A percentile compares a stretch with the other conserved stretches of the same genome.
Conservation (phyloP, 768 basidiomycete species). For the Serendipita sp. region DNA sequence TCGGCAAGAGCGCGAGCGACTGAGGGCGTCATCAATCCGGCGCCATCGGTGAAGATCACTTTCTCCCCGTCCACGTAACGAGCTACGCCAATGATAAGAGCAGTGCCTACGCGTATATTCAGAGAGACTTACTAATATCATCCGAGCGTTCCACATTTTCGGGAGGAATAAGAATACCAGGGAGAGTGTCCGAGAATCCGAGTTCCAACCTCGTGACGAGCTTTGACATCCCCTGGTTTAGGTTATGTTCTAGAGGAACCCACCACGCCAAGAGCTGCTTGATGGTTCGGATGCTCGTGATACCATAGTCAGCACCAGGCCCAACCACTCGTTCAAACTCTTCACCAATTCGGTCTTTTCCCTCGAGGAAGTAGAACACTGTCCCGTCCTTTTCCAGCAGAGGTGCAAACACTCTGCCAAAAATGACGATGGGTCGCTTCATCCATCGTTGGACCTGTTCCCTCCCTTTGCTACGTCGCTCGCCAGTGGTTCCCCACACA, state of each 20-base stretch:
- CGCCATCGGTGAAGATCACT: neutral
- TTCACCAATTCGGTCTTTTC: neutral
- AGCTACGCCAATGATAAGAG: neutral
- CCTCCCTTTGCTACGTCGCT: neutral
- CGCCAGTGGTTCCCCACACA: neutral
- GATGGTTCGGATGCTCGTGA: neutral
- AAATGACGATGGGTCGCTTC: neutral
- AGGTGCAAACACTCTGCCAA: neutral
- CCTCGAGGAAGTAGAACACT: neutral
- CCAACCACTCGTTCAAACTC: neutral
- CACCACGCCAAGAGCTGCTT: neutral
- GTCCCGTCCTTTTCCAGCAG: neutral
- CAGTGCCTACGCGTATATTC: neutral
- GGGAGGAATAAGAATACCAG: neutral
- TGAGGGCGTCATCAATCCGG: neutral
- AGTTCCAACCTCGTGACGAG: neutral
- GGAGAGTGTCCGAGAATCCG: slow-evolving; percentile 2
- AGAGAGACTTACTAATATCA: neutral
- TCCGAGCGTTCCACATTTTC: neutral
- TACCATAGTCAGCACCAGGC: neutral
- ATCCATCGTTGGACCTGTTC: neutral
- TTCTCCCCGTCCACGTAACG: neutral
- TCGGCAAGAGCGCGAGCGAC: neutral
- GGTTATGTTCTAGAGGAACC: neutral
- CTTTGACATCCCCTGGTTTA: neutral